Evolutionary conservation across 129 eudicot genomes (phyloP).

Genomic region (Tagetes patula): DNA sequence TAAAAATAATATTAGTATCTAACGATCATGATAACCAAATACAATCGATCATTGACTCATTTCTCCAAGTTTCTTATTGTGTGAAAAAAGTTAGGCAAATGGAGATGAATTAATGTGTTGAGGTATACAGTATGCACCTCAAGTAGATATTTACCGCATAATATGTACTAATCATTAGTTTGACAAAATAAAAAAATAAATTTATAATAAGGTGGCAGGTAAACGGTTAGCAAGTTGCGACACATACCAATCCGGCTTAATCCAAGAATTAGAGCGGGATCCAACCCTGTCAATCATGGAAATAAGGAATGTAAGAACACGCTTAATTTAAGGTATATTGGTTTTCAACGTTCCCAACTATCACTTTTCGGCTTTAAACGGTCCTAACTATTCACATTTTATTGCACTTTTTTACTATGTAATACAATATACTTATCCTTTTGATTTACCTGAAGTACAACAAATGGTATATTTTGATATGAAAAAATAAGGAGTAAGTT

Average conservation of each 20-base stretch:
- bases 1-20: too few species aligned
- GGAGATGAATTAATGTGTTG: constrained; percentile 14
- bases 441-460: not conserved
- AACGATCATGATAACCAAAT: constrained; percentile 6
- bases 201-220: too few species aligned
- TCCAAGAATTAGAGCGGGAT: constrained; percentile 54
- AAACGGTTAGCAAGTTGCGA: too few species aligned
- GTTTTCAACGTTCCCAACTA: too few species aligned
- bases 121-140: constrained; percentile 15
- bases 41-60: constrained; percentile 13
- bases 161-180: constrained; percentile 16
- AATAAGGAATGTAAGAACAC: not conserved
- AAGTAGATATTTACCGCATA: constrained; percentile 24
- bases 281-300: constrained; percentile 63
- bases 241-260: not conserved
- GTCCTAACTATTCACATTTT: not conserved
- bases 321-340: not conserved
- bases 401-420: not conserved
- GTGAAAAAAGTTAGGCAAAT: not conserved
- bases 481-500: not conserved
- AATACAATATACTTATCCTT: not conserved
- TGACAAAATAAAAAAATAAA: too few species aligned
- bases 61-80: constrained; percentile 25
- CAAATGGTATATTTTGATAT: not conserved
- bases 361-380: too few species aligned